phyloP scores from a whole-genome alignment of 257 asterid genomes.

The Solanum pennellii region DNA sequence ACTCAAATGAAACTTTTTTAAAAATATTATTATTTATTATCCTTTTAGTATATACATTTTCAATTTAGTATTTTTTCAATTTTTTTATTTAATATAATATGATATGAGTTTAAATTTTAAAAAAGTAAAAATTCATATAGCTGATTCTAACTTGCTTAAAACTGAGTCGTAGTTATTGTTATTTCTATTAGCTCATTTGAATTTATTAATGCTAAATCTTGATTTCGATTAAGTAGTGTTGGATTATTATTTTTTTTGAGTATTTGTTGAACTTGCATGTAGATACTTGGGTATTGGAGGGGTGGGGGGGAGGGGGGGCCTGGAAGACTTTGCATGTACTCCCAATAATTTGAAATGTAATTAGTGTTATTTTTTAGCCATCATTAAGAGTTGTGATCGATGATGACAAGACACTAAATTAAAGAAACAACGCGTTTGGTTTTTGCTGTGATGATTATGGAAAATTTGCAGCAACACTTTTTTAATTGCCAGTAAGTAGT shows the following conservation, averaged over 20 bases:
- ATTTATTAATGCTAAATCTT: background rate
- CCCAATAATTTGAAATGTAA: background rate
- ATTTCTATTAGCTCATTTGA: background rate
- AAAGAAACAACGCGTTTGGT: background rate
- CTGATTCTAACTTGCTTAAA: background rate
- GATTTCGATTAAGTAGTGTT: background rate
- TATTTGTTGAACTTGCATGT: background rate
- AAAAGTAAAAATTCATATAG: too few species aligned
- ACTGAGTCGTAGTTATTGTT: background rate
- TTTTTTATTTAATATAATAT: too few species aligned
- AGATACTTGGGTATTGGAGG: background rate
- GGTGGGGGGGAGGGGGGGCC: background rate
- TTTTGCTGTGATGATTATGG: background rate
- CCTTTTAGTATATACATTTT: background rate
- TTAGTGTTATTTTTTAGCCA: background rate
- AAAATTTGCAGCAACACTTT: background rate
- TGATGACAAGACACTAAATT: background rate
- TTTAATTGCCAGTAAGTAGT: background rate
- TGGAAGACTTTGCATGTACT: background rate
- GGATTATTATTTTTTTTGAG: background rate
- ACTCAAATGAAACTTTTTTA: background rate
- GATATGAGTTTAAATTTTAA: background rate
- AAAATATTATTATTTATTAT: background rate
- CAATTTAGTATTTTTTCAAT: too few species aligned
- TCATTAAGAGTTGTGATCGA: background rate